Base-by-base conservation (phyloP, 352 stramenopile genomes). In the Globisporangium cylindrosporum region DNA sequence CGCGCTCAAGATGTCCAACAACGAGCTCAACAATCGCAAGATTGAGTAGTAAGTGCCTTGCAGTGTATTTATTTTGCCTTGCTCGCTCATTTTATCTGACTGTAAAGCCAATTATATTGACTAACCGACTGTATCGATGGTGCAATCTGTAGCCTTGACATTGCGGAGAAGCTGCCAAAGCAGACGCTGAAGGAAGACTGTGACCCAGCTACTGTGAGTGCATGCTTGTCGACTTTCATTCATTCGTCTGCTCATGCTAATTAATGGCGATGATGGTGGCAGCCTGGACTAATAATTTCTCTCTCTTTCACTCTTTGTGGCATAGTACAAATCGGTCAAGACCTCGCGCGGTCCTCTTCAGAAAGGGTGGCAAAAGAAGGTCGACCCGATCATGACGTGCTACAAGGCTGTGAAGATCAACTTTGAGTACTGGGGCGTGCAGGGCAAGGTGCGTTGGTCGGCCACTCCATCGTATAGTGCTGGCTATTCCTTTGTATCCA, bases 401-500 rank as follows among this genome's bases (percentile, higher is more conserved):
- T 91, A 93, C 80, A 95, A 95, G 76, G 81, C 84, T 55, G 88
- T 93, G 66, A 85, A 86, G 68, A 82, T 95, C 72, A 93, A 94
- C 75, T 95, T 95, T 68, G 86, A 95, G 70, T 95, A 95, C 75
- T 95, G 86, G 88, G 82, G 84, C 64, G 86, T 95, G 34, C 84
- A 93, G 74, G 74, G 81, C 74, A 91, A 92, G 67, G 81, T 89
- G 66, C 32, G 32, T 38, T 3, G 32, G 8, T 38, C 7, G 32
- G 8, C 8, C 32, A 38, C 32, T 38, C 12, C 32, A 8, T 38
- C 29, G 29, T 32, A 32, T 32, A 4, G 4, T 32, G 4, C 29
- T 32, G 29, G 29, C 29, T 32, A 32, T 32, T 32, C 29, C 29
- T 32, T 32, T 32, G 29, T 32, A 32, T 4, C 29, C 29, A 32